Conservation (phyloP, 495 filamentous ascomycete genomes). For the Aspergillus conjunctus region DNA sequence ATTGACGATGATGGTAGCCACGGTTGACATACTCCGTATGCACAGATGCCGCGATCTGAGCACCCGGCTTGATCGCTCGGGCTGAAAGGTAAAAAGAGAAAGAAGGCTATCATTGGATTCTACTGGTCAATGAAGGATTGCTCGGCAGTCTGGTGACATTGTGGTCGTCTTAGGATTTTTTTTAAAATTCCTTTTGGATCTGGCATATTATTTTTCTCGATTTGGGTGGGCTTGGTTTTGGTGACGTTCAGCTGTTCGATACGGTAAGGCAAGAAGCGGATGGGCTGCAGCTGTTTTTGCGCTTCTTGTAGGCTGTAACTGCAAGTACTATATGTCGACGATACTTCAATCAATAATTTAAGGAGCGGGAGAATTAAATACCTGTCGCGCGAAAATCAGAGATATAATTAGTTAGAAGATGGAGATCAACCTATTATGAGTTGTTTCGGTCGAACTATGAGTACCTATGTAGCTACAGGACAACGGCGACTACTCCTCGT, state of each 20-base stretch:
- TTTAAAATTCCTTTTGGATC: background rate
- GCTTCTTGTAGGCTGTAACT: too few relatives aligned
- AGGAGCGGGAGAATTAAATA: too few relatives aligned
- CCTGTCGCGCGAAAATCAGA: too few relatives aligned
- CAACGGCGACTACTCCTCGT: too few relatives aligned
- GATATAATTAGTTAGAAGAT: too few relatives aligned
- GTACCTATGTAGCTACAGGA: too few relatives aligned
- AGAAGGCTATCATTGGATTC: background rate
- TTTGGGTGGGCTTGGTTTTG: background rate
- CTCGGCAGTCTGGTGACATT: constrained; percentile 14
- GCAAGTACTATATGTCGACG: too few relatives aligned
- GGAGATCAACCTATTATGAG: too few relatives aligned
- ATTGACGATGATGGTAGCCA: too few relatives aligned
- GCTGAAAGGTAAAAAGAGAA: constrained; percentile 8
- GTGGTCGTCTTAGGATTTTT: background rate
- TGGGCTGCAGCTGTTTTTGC: background rate
- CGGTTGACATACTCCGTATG: background rate
- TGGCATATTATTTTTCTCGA: background rate
- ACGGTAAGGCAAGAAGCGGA: background rate
- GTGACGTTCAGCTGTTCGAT: background rate
- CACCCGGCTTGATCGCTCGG: constrained; percentile 13
- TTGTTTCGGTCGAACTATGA: too few relatives aligned
- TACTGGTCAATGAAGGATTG: constrained; percentile 4
- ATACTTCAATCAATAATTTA: too few relatives aligned
- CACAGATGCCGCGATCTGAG: constrained; percentile 14